Evolutionary conservation across 768 basidiomycete species (phyloP).

Genomic region (Mycena albidolilacea): DNA sequence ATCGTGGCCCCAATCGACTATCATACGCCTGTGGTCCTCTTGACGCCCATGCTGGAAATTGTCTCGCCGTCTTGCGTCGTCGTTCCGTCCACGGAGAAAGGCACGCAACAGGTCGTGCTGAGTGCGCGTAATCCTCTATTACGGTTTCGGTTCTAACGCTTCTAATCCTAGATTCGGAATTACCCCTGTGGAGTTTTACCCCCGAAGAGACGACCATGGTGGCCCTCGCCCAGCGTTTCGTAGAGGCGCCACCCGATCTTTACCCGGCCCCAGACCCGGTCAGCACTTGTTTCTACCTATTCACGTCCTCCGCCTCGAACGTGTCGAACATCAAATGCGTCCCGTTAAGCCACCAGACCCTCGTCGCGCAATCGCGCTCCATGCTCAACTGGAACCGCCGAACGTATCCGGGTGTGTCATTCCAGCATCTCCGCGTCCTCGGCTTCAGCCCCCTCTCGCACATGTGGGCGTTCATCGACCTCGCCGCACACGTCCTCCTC

Average conservation of each 20-base stretch:
- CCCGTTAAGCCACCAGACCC: slow-evolving; percentile 47
- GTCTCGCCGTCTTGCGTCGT: slow-evolving; percentile 48
- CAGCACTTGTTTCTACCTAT: slow-evolving; percentile 49
- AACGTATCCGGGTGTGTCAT: background rate
- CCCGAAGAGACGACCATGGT: slow-evolving; percentile 48
- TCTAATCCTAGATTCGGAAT: slow-evolving; percentile 1
- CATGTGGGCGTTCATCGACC: slow-evolving; percentile 48
- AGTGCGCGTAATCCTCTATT: slow-evolving; percentile 37
- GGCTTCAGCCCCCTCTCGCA: slow-evolving; percentile 54
- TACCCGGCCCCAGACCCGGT: slow-evolving; percentile 42
- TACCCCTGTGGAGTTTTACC: slow-evolving; percentile 40
- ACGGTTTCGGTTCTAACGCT: slow-evolving; percentile 12
- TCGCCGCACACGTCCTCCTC: slow-evolving; percentile 46
- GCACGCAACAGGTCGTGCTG: slow-evolving; percentile 43
- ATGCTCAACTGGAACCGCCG: slow-evolving; percentile 42
- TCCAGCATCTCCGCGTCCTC: slow-evolving; percentile 46
- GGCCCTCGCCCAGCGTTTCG: slow-evolving; percentile 46
- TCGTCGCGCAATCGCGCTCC: slow-evolving; percentile 44
- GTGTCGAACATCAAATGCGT: slow-evolving; percentile 53
- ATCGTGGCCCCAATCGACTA: slow-evolving; percentile 51
- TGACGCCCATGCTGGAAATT: slow-evolving; percentile 50
- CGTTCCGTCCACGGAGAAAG: slow-evolving; percentile 42
- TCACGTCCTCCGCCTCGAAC: slow-evolving; percentile 54
- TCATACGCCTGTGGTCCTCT: slow-evolving; percentile 49
- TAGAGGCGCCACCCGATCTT: slow-evolving; percentile 40